Evolutionary conservation across 2,329 filamentous ascomycete species (phyloP).

Genomic region (Diplodia seriata): DNA sequence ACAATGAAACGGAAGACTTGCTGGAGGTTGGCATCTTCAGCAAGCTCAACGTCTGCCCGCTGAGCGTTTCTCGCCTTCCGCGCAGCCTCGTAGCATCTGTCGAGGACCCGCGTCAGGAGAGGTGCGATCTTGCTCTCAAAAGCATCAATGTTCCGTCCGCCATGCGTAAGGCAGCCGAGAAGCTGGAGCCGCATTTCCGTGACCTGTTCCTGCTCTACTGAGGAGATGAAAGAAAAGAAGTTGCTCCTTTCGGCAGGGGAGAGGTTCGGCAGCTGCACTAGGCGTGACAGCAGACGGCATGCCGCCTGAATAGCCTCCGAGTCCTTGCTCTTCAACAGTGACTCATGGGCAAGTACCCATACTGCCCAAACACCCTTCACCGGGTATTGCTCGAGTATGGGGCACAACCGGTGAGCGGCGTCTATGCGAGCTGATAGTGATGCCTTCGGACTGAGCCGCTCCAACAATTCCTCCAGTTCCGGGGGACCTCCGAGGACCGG

Average conservation of each 20-base stretch:
- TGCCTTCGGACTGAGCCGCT: conserved; percentile 40
- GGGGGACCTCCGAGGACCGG: conserved; percentile 45
- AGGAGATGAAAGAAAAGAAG: conserved; percentile 47
- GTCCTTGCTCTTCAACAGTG: conserved; percentile 45
- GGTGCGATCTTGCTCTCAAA: conserved; percentile 46
- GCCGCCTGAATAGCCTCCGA: conserved; percentile 45
- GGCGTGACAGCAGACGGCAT: conserved; percentile 46
- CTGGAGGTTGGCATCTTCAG: conserved; percentile 53
- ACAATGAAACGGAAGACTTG: conserved; percentile 70
- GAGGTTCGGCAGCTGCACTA: conserved; percentile 44
- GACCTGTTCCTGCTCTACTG: conserved; percentile 40
- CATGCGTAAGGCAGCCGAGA: conserved; percentile 46
- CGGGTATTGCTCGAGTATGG: conserved; percentile 45
- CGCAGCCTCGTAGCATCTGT: conserved; percentile 44
- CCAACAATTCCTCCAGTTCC: conserved; percentile 44
- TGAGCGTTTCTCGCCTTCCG: conserved; percentile 39
- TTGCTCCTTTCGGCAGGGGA: conserved; percentile 46
- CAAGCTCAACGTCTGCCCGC: conserved; percentile 37
- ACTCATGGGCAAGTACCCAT: conserved; percentile 48
- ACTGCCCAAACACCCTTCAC: conserved; percentile 47
- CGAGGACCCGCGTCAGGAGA: conserved; percentile 44
- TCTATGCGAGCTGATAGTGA: conserved; percentile 42
- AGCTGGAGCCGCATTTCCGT: conserved; percentile 47
- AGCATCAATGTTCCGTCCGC: conserved; percentile 49
- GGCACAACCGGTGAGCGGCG: conserved; percentile 45